Percentiles rank a stretch among this genome's conserved stretches.
Evolutionary conservation across 108 stramenopile species (phyloP).

Genomic region (Skeletonema potamos): DNA sequence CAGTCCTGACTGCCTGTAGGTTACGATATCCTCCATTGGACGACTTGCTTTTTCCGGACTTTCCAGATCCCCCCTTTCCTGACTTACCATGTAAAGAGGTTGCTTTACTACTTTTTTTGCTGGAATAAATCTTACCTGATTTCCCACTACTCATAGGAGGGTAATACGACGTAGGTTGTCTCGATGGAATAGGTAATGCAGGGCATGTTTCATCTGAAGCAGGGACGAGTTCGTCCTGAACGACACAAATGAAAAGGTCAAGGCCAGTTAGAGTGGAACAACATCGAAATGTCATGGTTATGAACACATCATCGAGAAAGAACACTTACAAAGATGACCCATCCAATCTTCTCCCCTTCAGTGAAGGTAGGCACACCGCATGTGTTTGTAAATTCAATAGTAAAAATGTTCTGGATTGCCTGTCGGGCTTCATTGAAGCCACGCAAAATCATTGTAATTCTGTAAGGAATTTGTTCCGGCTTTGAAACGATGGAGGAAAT

Average conservation of each 20-base stretch:
- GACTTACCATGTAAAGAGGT: not conserved
- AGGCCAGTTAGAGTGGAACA: not conserved
- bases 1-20: not conserved
- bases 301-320: not conserved
- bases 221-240: not conserved
- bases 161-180: not conserved
- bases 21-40: not conserved
- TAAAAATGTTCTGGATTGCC: slow-evolving; percentile 31
- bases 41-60: not conserved
- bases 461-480: slow-evolving; percentile 9
- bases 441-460: slow-evolving; percentile 37
- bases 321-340: slow-evolving; percentile 44
- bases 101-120: not conserved
- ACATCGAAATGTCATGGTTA: not conserved
- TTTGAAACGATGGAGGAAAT: slow-evolving; percentile 1
- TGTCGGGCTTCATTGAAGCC: slow-evolving; percentile 26
- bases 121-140: no score
- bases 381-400: slow-evolving; percentile 41
- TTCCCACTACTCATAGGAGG: not conserved
- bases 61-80: not conserved
- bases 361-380: slow-evolving; percentile 36
- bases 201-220: not conserved
- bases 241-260: not conserved
- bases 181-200: not conserved
- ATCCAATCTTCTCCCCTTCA: slow-evolving; percentile 39